Evolutionary conservation across 495 filamentous ascomycete genomes (phyloP).

Genomic region (Aspergillus egyptiacus): DNA sequence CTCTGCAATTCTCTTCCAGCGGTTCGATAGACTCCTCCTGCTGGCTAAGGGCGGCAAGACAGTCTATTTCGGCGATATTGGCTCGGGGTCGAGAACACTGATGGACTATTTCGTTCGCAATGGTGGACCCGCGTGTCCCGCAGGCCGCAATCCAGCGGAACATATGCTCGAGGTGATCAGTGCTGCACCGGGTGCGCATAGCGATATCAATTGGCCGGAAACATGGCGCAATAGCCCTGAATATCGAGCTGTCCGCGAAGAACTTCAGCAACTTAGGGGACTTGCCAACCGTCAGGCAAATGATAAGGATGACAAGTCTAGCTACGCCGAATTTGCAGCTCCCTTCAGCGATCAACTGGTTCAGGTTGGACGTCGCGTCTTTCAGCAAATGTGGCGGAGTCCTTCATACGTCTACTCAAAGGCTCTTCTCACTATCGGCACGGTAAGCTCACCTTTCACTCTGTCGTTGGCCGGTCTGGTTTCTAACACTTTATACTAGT

Average conservation of each 20-base stretch:
- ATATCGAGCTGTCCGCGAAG: slow-evolving; percentile 55
- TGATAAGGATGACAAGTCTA: slow-evolving; percentile 27
- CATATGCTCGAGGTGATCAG: slow-evolving; percentile 95
- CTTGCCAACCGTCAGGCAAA: slow-evolving; percentile 22
- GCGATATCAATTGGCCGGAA: slow-evolving; percentile 73
- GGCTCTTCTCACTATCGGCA: no score
- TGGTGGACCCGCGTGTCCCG: slow-evolving; percentile 61
- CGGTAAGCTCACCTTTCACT: no score
- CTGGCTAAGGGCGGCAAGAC: slow-evolving; percentile 73
- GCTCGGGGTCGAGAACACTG: slow-evolving; percentile 67
- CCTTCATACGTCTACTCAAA: slow-evolving; percentile 57
- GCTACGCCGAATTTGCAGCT: slow-evolving; percentile 40
- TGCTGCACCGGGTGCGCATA: slow-evolving; percentile 71
- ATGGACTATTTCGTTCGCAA: slow-evolving; percentile 75
- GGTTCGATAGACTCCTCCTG: slow-evolving; percentile 89
- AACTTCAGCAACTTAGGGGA: slow-evolving; percentile 56
- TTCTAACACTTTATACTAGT: no score
- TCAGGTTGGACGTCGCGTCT: slow-evolving; percentile 45
- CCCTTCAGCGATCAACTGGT: slow-evolving; percentile 48
- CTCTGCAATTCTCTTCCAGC: slow-evolving; percentile 87
- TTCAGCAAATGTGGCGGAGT: slow-evolving; percentile 54
- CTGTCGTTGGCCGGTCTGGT: no score
- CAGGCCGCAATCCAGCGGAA: slow-evolving; percentile 77
- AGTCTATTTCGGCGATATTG: slow-evolving; percentile 88
- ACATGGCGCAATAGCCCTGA: slow-evolving; percentile 74